Evolutionary conservation across 805 yeast species (phyloP), one percentile per base, ranked within the genome.

Genomic region (Brettanomyces sp.): DNA sequence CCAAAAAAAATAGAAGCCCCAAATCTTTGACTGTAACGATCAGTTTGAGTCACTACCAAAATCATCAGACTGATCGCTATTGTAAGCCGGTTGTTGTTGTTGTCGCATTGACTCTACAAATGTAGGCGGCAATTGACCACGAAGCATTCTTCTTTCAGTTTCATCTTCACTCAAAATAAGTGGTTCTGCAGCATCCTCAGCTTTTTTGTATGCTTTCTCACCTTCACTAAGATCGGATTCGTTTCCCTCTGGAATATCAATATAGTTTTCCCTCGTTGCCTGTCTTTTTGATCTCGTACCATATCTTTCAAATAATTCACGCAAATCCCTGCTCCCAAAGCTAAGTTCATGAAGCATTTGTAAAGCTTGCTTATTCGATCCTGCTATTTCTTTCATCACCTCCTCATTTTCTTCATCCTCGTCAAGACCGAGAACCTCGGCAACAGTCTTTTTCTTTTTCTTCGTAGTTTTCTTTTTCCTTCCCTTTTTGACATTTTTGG

Each of bases 111-210:
- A n/a, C 11, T 30, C 37, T 30, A 41, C 37, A 43, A 39, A 46
- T 21, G 30, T 13, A 3, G 13, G 25, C 4, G 44, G 41, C 36
- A 46, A 40, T 14, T 39, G 28, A 13, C 49, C 49, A 9, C 34
- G 13, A 13, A 46, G 39, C 22, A 45, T 45, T 13, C 43, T 21
- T 12, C 42, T 36, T n/a, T 30, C 42, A 14, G 38, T 44, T 36
- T 46, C 49, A 43, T 44, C 49, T 5, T 34, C 44, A 43, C 43
- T 46, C 40, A 48, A 41, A 33, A 45, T 45, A n/a, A 46, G 5
- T 35, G 42, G 28, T n/a, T 39, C 44, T 23, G 43, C 41, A 18
- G 39, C 13, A 13, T 37, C 44, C 14, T 35, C 44, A 9, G 49
- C 47, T 6, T 41, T 36, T 24, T 47, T 39, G 22, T 47, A 44